These are phyloP conservation scores for Friedmanniomyces simplex DNA, from an alignment of 495 filamentous ascomycete genomes.

Conservation along the genomic window DNA sequence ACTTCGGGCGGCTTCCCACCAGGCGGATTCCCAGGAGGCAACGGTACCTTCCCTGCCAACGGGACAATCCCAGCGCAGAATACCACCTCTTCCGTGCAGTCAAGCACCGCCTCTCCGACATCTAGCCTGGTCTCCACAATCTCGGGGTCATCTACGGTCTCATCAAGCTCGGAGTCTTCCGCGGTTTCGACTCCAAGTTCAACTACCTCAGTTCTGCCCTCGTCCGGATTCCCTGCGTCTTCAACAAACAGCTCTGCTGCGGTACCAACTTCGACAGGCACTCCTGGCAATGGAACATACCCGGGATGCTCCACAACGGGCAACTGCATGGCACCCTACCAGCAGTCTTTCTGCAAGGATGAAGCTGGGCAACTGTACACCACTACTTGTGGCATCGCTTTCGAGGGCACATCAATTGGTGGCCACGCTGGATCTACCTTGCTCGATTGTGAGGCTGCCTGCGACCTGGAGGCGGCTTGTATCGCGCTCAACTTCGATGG, in stretches of 20 bases:
- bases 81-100: not conserved
- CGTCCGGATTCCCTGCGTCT: not conserved
- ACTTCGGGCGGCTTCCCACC: not conserved
- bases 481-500: conserved; percentile 6
- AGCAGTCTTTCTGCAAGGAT: conserved; percentile 1
- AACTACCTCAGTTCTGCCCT: not conserved
- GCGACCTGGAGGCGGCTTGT: not conserved
- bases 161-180: no score
- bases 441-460: not conserved
- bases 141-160: not conserved
- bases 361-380: not conserved
- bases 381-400: conserved; percentile 1
- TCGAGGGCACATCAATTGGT: conserved; percentile 8
- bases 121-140: not conserved
- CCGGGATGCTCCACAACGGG: not conserved
- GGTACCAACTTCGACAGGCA: not conserved
- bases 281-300: not conserved
- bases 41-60: not conserved
- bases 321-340: not conserved
- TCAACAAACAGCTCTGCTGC: not conserved
- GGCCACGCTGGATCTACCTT: no score
- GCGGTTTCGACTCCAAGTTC: not conserved
- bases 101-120: not conserved
- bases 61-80: not conserved
- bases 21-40: not conserved